These are phyloP conservation scores for Xylariaceae sp. DNA, from an alignment of 2,329 filamentous ascomycete species.

Conservation along the genomic window DNA sequence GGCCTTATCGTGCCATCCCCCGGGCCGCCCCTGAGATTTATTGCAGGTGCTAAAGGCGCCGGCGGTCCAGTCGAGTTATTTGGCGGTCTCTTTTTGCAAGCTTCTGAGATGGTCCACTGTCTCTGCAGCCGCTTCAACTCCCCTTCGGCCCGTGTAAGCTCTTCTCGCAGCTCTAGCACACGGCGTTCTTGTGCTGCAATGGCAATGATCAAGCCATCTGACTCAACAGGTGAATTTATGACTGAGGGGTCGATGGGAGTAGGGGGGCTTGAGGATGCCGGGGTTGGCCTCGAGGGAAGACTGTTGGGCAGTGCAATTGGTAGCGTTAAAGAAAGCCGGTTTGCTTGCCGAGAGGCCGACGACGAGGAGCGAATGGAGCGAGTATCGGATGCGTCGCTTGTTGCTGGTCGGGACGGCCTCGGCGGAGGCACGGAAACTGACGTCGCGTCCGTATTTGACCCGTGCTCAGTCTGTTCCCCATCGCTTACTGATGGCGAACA, in stretches of 20 bases:
- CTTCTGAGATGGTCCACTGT: constrained; percentile 76
- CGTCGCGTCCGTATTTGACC: constrained; percentile 23
- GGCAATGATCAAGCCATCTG: constrained; percentile 73
- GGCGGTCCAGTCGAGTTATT: constrained; percentile 57
- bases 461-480: constrained; percentile 14
- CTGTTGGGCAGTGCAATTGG: constrained; percentile 55
- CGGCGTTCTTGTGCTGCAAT: constrained; percentile 88
- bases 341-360: constrained; percentile 49
- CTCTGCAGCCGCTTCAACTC: constrained; percentile 75
- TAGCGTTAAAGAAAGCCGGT: constrained; percentile 57
- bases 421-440: constrained; percentile 38
- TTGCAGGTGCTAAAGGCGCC: constrained; percentile 36
- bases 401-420: constrained; percentile 19
- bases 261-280: constrained; percentile 45
- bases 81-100: constrained; percentile 68
- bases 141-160: constrained; percentile 75
- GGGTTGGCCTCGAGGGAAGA: constrained; percentile 49
- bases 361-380: constrained; percentile 52
- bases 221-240: constrained; percentile 47
- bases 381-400: constrained; percentile 40
- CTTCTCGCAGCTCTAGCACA: constrained; percentile 86
- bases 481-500: constrained; percentile 19
- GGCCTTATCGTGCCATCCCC: constrained; percentile 41
- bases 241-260: constrained; percentile 47
- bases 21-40: constrained; percentile 27